Conservation (phyloP, 1,284 basidiomycete genomes). For the Tranzscheliella williamsii region DNA sequence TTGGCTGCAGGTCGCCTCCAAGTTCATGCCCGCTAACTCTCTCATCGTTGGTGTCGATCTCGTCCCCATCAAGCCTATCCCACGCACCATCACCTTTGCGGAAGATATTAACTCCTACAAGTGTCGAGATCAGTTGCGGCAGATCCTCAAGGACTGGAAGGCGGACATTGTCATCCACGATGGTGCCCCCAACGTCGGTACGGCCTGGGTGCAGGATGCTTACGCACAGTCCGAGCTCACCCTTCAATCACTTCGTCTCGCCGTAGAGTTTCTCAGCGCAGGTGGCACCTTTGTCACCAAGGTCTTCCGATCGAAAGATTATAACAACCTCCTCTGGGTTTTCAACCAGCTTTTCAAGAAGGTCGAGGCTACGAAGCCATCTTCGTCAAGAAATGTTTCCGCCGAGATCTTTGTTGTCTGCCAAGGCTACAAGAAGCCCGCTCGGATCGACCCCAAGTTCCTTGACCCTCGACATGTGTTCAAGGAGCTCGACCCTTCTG, state of each 20-base stretch:
- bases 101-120: conserved; percentile 92
- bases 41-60: conserved; percentile 96
- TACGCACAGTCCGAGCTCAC: conserved; percentile 97
- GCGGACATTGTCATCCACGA: conserved; percentile 99
- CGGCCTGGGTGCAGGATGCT: conserved; percentile 98
- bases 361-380: conserved; percentile 98
- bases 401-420: conserved; percentile 99
- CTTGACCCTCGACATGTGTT: conserved; percentile 97
- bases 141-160: conserved; percentile 97
- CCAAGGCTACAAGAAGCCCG: conserved; percentile 90
- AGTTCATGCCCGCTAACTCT: conserved; percentile 94
- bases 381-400: conserved; percentile 96
- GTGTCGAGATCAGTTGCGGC: conserved; percentile 83
- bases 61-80: conserved; percentile 93
- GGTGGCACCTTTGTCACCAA: conserved; percentile 93
- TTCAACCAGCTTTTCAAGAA: conserved; percentile 94
- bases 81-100: conserved; percentile 86
- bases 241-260: conserved; percentile 91
- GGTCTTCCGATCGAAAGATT: conserved; percentile 97
- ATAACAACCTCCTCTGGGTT: conserved; percentile 98
- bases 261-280: conserved; percentile 90
- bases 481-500: conserved; percentile 73
- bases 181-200: conserved; percentile 98
- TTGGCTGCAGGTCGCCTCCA: conserved; percentile 98
- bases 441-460: conserved; percentile 96